Conservation (phyloP, 2,329 filamentous ascomycete species). For the Rhynchosporium agropyri region DNA sequence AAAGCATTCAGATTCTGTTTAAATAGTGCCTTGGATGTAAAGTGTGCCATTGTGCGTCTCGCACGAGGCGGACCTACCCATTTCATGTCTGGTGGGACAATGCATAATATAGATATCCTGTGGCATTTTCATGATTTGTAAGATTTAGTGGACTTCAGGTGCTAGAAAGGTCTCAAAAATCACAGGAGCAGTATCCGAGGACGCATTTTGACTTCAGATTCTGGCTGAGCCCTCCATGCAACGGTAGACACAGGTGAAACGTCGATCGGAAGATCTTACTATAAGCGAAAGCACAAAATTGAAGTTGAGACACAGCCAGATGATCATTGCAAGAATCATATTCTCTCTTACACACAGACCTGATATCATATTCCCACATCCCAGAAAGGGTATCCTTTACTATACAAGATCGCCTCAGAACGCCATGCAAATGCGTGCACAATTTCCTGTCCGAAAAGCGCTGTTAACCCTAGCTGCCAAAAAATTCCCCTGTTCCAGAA, state of each 20-base stretch:
- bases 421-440: constrained; percentile 29
- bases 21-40: no score
- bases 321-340: neutral
- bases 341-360: constrained; percentile 3
- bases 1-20: no score
- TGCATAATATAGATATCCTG: neutral
- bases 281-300: neutral
- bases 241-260: no score
- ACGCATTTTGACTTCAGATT: no score
- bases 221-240: neutral
- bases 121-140: neutral
- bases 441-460: constrained; percentile 16
- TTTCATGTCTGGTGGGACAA: neutral
- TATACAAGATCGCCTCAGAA: constrained; percentile 22
- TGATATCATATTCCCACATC: constrained; percentile 19
- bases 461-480: constrained; percentile 7
- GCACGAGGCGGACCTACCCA: no score
- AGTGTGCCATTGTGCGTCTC: no score
- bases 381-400: constrained; percentile 28
- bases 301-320: neutral
- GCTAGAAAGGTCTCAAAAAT: neutral
- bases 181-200: no score
- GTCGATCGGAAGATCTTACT: neutral
- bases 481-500: constrained; percentile 15
- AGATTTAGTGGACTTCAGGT: neutral